Percentiles rank a stretch among this genome's conserved stretches.
These are phyloP conservation scores for Cadophora sp. DNA, from an alignment of 2,329 filamentous ascomycete species.

Conservation along the genomic window DNA sequence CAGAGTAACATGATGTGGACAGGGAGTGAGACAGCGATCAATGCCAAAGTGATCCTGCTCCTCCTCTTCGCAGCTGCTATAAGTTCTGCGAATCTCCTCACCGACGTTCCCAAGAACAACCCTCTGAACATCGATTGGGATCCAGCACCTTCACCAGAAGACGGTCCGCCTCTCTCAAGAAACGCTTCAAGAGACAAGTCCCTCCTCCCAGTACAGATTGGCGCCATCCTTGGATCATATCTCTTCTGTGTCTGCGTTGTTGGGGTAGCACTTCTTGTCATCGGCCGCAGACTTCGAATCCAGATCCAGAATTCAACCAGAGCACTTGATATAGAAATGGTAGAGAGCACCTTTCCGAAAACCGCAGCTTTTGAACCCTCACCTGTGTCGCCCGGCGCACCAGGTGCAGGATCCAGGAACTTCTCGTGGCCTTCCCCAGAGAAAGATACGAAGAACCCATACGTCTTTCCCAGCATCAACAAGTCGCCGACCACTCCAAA, in stretches of 20 bases:
- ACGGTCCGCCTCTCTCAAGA: slow-evolving; percentile 65
- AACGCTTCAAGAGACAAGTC: slow-evolving; percentile 64
- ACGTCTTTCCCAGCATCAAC: slow-evolving; percentile 54
- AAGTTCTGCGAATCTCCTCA: slow-evolving; percentile 35
- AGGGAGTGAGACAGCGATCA: slow-evolving; percentile 35
- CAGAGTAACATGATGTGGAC: slow-evolving; percentile 36
- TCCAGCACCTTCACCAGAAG: slow-evolving; percentile 64
- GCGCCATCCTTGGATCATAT: slow-evolving; percentile 85
- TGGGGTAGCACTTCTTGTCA: slow-evolving; percentile 67
- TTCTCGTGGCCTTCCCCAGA: slow-evolving; percentile 60
- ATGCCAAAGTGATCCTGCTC: slow-evolving; percentile 29
- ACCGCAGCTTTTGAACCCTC: slow-evolving; percentile 18
- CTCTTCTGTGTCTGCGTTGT: slow-evolving; percentile 77
- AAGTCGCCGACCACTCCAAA: slow-evolving; percentile 35
- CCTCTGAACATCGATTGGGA: slow-evolving; percentile 54
- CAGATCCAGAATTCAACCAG: slow-evolving; percentile 36
- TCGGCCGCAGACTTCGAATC: slow-evolving; percentile 61
- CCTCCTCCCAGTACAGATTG: slow-evolving; percentile 81
- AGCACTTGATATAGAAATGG: slow-evolving; percentile 44
- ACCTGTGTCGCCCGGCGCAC: slow-evolving; percentile 41
- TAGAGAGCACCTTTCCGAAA: slow-evolving; percentile 53
- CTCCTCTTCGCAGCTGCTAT: slow-evolving; percentile 28
- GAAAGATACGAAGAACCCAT: slow-evolving; percentile 49
- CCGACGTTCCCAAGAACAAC: slow-evolving; percentile 33
- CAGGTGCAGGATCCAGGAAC: slow-evolving; percentile 44